Conservation (phyloP, 768 basidiomycete genomes). For the Phylloporus sp. region DNA sequence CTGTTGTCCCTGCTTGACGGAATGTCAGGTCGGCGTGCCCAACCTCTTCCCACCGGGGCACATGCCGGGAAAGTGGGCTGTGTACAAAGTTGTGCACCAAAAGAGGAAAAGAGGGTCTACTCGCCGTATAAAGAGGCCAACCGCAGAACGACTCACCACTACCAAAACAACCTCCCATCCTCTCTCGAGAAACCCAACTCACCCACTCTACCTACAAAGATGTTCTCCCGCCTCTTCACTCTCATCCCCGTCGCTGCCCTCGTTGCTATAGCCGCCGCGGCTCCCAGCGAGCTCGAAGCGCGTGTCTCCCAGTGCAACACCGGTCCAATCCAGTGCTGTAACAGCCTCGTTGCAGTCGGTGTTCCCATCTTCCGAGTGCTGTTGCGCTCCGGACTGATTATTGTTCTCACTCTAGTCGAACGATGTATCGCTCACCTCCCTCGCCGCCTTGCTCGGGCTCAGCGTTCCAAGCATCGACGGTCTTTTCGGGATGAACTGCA, state of each 20-base stretch:
- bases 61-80: not conserved
- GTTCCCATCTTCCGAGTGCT: too few relatives aligned
- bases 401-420: not conserved
- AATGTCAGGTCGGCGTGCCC: not conserved
- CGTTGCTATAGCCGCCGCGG: conserved; percentile 2
- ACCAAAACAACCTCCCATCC: not conserved
- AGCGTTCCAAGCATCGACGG: not conserved
- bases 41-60: not conserved
- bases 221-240: conserved; percentile 4
- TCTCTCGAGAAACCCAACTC: not conserved
- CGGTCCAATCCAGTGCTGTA: conserved; percentile 12
- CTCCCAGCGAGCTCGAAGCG: conserved; percentile 3
- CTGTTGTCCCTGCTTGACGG: not conserved
- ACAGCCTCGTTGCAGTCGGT: not conserved
- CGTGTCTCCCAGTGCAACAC: conserved; percentile 8
- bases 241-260: conserved; percentile 11
- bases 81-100: not conserved
- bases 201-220: not conserved
- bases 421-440: not conserved
- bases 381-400: not conserved
- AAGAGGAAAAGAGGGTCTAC: not conserved
- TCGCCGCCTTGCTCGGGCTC: conserved; percentile 1
- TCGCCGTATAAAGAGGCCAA: conserved; percentile 5
- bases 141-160: not conserved
- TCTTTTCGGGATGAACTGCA: conserved; percentile 8